Evolutionary conservation across 2,329 filamentous ascomycete genomes (phyloP).

Genomic region (Xylariales sp.): DNA sequence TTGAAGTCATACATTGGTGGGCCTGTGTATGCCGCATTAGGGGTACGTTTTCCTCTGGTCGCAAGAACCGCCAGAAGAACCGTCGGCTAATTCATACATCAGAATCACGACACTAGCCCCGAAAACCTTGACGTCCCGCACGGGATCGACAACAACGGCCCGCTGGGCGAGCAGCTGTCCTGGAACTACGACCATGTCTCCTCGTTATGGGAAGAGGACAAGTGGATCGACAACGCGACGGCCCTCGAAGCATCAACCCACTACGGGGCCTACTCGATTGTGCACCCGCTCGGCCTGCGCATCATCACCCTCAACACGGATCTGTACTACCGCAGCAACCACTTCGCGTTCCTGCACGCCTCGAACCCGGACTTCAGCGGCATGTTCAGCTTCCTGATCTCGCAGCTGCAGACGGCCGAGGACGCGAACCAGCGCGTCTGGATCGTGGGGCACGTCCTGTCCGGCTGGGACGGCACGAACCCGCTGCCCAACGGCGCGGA

Average conservation of each 20-base stretch:
- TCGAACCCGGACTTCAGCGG: conserved; percentile 35
- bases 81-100: neutral
- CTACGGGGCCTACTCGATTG: conserved; percentile 51
- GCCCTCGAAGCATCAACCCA: conserved; percentile 44
- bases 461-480: conserved; percentile 52
- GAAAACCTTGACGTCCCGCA: conserved; percentile 49
- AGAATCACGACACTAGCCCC: conserved; percentile 52
- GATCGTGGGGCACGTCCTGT: conserved; percentile 43
- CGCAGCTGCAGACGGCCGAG: conserved; percentile 38
- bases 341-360: conserved; percentile 33
- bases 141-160: conserved; percentile 40
- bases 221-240: conserved; percentile 43
- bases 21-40: conserved; percentile 51
- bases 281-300: conserved; percentile 44
- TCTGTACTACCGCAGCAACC: conserved; percentile 41
- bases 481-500: conserved; percentile 41
- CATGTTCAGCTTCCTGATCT: conserved; percentile 38
- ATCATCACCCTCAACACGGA: conserved; percentile 44
- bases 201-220: conserved; percentile 50
- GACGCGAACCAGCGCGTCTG: conserved; percentile 34
- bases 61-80: neutral
- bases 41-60: conserved; percentile 20
- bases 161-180: conserved; percentile 48
- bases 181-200: conserved; percentile 56
- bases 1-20: conserved; percentile 52